Base-by-base conservation (phyloP, 768 basidiomycete genomes). In the Cystobasidium tubakii region DNA sequence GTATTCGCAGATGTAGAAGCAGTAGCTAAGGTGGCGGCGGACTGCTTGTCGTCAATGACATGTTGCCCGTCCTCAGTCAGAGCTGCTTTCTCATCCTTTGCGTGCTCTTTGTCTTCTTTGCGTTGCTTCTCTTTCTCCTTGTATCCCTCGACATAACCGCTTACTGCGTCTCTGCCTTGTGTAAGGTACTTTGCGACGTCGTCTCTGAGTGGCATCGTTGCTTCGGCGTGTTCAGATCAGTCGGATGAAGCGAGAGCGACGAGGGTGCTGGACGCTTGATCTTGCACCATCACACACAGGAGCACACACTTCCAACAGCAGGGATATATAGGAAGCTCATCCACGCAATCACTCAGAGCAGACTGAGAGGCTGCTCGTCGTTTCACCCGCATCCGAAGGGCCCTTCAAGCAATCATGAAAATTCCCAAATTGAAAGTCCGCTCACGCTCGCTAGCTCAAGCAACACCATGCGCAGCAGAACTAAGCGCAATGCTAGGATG, bases 391-490 rank as follows among this genome's bases (percentile, higher is more conserved):
- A 54, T n/a, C 53, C 21, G 53, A n/a, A 4, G 21, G 21, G 10
- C 27, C 6, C 53, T n/a, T 54, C 53, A 54, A 67, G 4, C 25
- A 71, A 36, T 31, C 25, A 71, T 60, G 54, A 55, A 60, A 36
- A 55, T 71, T 34, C 69, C 69, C 27, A 60, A 55, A 36, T 53
- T 71, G 33, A 71, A 71, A 62, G 69, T 71, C 29, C 50, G 69
- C 6, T 55, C 69, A 3, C 69, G 69, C 54, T 53, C 69, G 17
- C 53, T 71, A 10, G 69, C 69, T 10, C 54, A 55, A 44, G 69
- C 53, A 27, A 31, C 69, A 33, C 69, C 69, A 2, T 71, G 69
- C 54, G 69, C 69, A n/a, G 34, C 53, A n/a, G 69, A 71, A 25
- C 55, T 71, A 3, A 71, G 6, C 33, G 69, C 50, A 25, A 71